phyloP scores from a whole-genome alignment of 2,329 filamentous ascomycete species.

The Sclerotinia subarctica region DNA sequence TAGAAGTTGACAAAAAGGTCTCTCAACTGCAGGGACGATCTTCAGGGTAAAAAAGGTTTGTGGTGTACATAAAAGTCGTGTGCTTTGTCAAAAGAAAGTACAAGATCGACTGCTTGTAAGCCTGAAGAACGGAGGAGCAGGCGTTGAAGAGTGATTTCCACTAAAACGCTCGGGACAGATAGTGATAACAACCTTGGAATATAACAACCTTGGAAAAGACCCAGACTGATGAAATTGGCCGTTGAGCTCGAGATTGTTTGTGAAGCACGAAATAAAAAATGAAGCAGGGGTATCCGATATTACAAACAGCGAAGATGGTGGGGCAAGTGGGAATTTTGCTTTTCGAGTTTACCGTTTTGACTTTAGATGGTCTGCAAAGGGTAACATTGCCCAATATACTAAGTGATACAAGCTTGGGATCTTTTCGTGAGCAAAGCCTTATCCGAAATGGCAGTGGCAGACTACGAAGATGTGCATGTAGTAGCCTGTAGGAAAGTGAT shows the following conservation, averaged over 20 bases:
- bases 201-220: slow-evolving; percentile 22
- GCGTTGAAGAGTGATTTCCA: slow-evolving; percentile 18
- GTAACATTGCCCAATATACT: slow-evolving; percentile 3
- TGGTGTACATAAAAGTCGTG: slow-evolving; percentile 28
- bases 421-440: slow-evolving; percentile 22
- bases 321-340: slow-evolving; percentile 19
- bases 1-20: slow-evolving; percentile 25
- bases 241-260: slow-evolving; percentile 19
- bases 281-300: slow-evolving; percentile 23
- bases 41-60: slow-evolving; percentile 22
- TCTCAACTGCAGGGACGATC: slow-evolving; percentile 34
- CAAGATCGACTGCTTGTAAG: slow-evolving; percentile 20
- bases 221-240: slow-evolving; percentile 27
- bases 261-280: slow-evolving; percentile 13
- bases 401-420: not conserved
- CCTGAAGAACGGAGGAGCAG: slow-evolving; percentile 25
- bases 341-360: slow-evolving; percentile 16
- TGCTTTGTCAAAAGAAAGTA: slow-evolving; percentile 27
- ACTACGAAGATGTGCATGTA: slow-evolving; percentile 27
- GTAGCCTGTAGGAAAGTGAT: slow-evolving; percentile 19
- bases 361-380: slow-evolving; percentile 15
- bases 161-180: slow-evolving; percentile 24
- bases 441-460: slow-evolving; percentile 34
- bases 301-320: slow-evolving; percentile 24
- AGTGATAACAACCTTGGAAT: slow-evolving; percentile 26